phyloP scores from a whole-genome alignment of 352 stramenopile genomes.

The Globisporangium paddicum region DNA sequence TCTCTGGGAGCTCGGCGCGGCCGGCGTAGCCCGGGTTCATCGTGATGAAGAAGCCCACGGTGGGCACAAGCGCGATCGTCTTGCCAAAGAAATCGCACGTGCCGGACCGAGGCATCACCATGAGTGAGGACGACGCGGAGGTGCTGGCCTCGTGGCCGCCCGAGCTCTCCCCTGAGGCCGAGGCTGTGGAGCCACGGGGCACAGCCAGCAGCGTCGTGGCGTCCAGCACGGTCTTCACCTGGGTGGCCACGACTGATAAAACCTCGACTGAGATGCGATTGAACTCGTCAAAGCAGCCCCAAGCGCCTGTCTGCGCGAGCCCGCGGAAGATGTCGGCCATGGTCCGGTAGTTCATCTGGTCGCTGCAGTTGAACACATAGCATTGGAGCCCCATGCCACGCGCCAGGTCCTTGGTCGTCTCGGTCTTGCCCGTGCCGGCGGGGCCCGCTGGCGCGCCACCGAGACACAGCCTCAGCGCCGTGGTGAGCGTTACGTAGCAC shows the following conservation, averaged over 20 bases:
- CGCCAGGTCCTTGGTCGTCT: conserved; percentile 83
- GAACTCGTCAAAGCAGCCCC: conserved; percentile 97
- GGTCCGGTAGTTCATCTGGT: conserved; percentile 94
- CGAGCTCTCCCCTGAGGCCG: conserved; percentile 14
- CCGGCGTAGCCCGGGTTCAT: conserved; percentile 94
- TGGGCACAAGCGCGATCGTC: conserved; percentile 76
- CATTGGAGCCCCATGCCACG: conserved; percentile 71
- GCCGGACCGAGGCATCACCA: conserved; percentile 38
- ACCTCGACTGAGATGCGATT: conserved; percentile 97
- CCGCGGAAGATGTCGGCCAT: conserved; percentile 96
- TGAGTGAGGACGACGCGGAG: conserved; percentile 10
- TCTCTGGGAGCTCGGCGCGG: conserved; percentile 89
- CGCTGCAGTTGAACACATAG: conserved; percentile 88
- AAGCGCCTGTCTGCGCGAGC: conserved; percentile 92
- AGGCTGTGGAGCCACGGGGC: conserved; percentile 10
- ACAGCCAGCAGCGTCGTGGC: conserved; percentile 33
- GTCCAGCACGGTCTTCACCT: conserved; percentile 98
- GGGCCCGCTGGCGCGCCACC: conserved; percentile 74
- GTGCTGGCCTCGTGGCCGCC: conserved; percentile 10
- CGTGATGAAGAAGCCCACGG: conserved; percentile 91
- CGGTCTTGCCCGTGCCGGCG: conserved; percentile 83
- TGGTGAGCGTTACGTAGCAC: conserved; percentile 85
- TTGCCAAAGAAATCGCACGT: conserved; percentile 90
- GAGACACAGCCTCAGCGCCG: conserved; percentile 68
- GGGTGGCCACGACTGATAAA: conserved; percentile 93